Percentiles rank a stretch among this genome's conserved stretches.
Evolutionary conservation across 768 basidiomycete genomes (phyloP).

Genomic region (Lactarius psammicola): DNA sequence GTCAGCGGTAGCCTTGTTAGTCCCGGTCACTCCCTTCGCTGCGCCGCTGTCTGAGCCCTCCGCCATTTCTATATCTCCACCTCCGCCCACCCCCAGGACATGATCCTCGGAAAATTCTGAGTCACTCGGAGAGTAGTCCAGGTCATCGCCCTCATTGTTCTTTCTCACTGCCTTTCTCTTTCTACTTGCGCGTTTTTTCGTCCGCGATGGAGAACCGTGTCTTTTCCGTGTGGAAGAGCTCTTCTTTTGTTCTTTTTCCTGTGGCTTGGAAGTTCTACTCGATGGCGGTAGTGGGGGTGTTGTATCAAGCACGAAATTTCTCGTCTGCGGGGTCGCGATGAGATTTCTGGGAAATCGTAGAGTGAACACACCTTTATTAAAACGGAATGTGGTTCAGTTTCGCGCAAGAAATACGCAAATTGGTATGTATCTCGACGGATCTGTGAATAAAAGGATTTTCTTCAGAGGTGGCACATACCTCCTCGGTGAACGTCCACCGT

Average conservation of each 20-base stretch:
- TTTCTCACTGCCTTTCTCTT: not conserved
- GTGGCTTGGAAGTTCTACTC: slow-evolving; percentile 8
- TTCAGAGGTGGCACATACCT: slow-evolving; percentile 46
- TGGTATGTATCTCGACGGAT: slow-evolving; percentile 70
- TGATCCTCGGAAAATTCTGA: not conserved
- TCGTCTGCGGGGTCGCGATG: slow-evolving; percentile 36
- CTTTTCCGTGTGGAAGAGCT: slow-evolving; percentile 25
- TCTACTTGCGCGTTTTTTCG: slow-evolving; percentile 7
- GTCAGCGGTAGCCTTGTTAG: not conserved
- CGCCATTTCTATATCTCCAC: not conserved
- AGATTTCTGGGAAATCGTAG: slow-evolving; percentile 6
- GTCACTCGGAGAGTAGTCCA: slow-evolving; percentile 1
- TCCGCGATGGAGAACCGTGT: not conserved
- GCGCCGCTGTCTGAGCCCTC: not conserved
- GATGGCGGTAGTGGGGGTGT: slow-evolving; percentile 31
- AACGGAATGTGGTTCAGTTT: slow-evolving; percentile 77
- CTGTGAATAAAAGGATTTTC: slow-evolving; percentile 10
- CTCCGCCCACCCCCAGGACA: not conserved
- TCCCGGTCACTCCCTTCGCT: not conserved
- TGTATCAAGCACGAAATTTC: slow-evolving; percentile 38
- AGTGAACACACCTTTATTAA: slow-evolving; percentile 64
- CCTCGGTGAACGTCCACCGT: slow-evolving; percentile 83
- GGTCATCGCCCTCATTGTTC: not conserved
- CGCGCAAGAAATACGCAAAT: slow-evolving; percentile 86
- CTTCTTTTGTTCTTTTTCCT: slow-evolving; percentile 28